Percentiles rank a stretch among this genome's conserved stretches.
Conservation (phyloP, 106 monocot species). For the Dendrobium nobile region DNA sequence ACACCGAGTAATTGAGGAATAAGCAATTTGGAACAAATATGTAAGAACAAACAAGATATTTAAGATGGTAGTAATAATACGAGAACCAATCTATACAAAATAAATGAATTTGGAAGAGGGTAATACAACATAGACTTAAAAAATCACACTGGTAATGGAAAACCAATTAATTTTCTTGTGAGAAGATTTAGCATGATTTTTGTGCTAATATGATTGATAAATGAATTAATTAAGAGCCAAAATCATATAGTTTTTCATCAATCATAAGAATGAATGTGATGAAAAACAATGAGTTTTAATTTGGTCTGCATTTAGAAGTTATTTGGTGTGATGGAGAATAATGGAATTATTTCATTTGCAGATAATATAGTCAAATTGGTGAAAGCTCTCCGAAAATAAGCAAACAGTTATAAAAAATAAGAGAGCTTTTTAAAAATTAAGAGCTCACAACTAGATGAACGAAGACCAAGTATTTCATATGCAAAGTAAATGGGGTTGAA, state of each 20-base stretch:
- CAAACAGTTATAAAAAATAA: background rate
- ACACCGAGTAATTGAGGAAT: too few species aligned
- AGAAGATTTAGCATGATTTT: too few species aligned
- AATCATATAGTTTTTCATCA: background rate
- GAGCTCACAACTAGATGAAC: background rate
- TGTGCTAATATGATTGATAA: too few species aligned
- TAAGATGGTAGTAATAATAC: too few species aligned
- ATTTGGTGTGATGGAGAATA: too few species aligned
- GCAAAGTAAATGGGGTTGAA: background rate
- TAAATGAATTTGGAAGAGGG: too few species aligned
- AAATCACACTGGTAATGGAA: too few species aligned
- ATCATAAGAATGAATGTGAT: background rate
- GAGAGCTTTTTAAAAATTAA: background rate
- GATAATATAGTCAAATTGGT: background rate
- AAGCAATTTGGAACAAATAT: too few species aligned
- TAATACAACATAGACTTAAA: too few species aligned
- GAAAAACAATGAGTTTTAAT: background rate
- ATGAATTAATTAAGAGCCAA: background rate
- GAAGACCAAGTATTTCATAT: constrained; percentile 2
- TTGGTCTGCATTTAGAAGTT: background rate
- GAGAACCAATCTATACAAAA: too few species aligned
- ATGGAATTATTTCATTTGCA: background rate
- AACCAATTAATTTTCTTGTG: too few species aligned
- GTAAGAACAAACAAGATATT: too few species aligned
- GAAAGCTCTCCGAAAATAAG: background rate